phyloP scores from a whole-genome alignment of 768 basidiomycete genomes.

The Termitomyces sp. region DNA sequence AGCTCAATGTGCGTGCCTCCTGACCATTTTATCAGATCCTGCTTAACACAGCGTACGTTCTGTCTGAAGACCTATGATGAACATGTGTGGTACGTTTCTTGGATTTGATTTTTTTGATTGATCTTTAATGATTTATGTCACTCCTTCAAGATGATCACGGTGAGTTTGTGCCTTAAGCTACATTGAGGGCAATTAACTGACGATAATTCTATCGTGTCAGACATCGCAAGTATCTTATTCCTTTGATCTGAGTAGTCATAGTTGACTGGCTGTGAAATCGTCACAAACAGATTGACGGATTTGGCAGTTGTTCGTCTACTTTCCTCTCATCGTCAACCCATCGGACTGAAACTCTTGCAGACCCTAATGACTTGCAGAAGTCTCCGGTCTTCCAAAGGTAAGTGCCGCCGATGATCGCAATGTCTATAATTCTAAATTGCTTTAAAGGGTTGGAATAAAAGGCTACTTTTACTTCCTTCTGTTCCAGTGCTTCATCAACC shows the following conservation, averaged over 20 bases:
- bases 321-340: not conserved
- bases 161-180: conserved; percentile 28
- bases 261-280: not conserved
- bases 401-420: conserved; percentile 12
- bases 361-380: conserved; percentile 76
- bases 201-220: conserved; percentile 7
- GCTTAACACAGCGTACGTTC: conserved; percentile 5
- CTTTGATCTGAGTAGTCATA: not conserved
- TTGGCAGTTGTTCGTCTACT: conserved; percentile 67
- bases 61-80: conserved; percentile 69
- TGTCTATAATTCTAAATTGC: not conserved
- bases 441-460: conserved; percentile 67
- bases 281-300: conserved; percentile 65
- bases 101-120: not conserved
- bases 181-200: conserved; percentile 4
- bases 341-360: conserved; percentile 28
- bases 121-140: not conserved
- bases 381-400: conserved; percentile 73
- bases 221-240: conserved; percentile 23
- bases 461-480: conserved; percentile 92
- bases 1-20: conserved; percentile 70
- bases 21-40: not conserved
- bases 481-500: conserved; percentile 90
- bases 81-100: conserved; percentile 67
- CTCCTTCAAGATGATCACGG: conserved; percentile 71